Evolutionary conservation across 2,329 filamentous ascomycete genomes (phyloP).

Genomic region (Calonectria leucothoes): DNA sequence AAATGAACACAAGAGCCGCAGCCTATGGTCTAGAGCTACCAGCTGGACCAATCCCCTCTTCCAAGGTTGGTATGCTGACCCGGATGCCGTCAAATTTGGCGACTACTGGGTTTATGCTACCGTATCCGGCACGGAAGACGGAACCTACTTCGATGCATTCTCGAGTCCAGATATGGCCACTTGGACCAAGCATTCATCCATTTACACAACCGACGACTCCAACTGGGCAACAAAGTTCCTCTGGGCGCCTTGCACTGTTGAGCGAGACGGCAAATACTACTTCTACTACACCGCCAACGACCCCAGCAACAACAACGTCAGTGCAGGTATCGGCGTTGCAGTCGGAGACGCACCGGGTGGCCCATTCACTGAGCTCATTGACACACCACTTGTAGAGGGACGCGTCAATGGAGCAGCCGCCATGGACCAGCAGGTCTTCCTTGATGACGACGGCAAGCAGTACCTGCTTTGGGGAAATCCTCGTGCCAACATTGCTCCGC

Average conservation of each 20-base stretch:
- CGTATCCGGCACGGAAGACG: not conserved
- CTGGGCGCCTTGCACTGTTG: not conserved
- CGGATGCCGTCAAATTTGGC: not conserved
- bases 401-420: not conserved
- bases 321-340: not conserved
- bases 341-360: not conserved
- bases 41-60: slow-evolving; percentile 8
- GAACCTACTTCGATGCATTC: not conserved
- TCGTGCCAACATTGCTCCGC: not conserved
- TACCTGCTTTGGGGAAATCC: not conserved
- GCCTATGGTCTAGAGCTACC: not conserved
- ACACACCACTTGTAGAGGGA: not conserved
- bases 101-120: not conserved
- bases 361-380: not conserved
- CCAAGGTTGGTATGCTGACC: not conserved
- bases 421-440: not conserved
- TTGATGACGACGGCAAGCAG: not conserved
- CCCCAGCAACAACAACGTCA: not conserved
- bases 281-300: slow-evolving; percentile 3
- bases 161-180: not conserved
- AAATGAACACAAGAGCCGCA: not conserved
- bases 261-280: not conserved
- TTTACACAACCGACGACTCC: not conserved
- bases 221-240: not conserved
- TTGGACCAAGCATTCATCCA: not conserved